Evolutionary conservation across 2,329 filamentous ascomycete species (phyloP).

Genomic region (Paraphoma sp.): DNA sequence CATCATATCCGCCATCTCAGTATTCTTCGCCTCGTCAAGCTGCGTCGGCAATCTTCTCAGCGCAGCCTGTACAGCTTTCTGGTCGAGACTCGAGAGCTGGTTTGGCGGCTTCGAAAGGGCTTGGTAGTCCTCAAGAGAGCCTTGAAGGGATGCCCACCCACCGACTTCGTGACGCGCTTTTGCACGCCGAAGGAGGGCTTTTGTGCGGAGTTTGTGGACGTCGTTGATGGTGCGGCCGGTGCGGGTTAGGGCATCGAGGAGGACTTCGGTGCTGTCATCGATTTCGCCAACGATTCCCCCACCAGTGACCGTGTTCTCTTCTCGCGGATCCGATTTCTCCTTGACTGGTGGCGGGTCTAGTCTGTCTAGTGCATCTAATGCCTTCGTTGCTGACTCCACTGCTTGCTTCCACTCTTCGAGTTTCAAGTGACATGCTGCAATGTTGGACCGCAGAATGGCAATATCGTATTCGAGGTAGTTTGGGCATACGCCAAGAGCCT

Average conservation of each 20-base stretch:
- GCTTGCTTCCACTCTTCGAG: constrained; percentile 85
- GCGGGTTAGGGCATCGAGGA: constrained; percentile 40
- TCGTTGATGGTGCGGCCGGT: constrained; percentile 57
- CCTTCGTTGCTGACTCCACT: constrained; percentile 73
- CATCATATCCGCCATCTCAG: constrained; percentile 97
- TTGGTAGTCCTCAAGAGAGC: constrained; percentile 82
- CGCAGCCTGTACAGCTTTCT: constrained; percentile 70
- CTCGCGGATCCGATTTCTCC: constrained; percentile 45
- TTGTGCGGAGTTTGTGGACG: constrained; percentile 78
- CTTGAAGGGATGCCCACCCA: constrained; percentile 81
- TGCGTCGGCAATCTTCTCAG: constrained; percentile 70
- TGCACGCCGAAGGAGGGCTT: constrained; percentile 81
- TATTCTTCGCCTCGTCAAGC: constrained; percentile 80
- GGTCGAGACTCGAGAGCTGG: constrained; percentile 68
- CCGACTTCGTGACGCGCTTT: constrained; percentile 73
- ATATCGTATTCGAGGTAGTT: constrained; percentile 87
- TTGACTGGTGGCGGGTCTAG: constrained; percentile 53
- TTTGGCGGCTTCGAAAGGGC: constrained; percentile 64
- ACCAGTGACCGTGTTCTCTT: constrained; percentile 54
- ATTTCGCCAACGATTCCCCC: constrained; percentile 66
- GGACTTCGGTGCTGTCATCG: constrained; percentile 55
- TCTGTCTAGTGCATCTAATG: constrained; percentile 74
- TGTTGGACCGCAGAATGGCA: constrained; percentile 86
- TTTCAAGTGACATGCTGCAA: constrained; percentile 87
- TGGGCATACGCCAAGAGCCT: constrained; percentile 79